These are phyloP conservation scores for rapeseed (Brassica napus) DNA, from an alignment of 345 rosid genomes.

Conservation along the genomic window DNA sequence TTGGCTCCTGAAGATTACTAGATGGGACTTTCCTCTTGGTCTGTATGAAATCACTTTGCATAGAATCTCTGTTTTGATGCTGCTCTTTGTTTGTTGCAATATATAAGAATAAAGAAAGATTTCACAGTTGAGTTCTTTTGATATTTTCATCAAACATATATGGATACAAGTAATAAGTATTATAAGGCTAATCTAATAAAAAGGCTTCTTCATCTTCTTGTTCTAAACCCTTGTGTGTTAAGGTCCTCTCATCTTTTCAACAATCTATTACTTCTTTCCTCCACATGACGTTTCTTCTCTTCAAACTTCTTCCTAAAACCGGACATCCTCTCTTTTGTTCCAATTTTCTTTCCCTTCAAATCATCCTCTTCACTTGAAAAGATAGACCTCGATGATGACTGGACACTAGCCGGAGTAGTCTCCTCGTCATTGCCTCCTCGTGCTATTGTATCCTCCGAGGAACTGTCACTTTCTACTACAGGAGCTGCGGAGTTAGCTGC, in stretches of 20 bases:
- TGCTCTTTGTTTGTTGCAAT: constrained; percentile 17
- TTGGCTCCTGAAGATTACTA: constrained; percentile 81
- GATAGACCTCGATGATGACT: constrained; percentile 16
- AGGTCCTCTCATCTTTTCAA: constrained; percentile 82
- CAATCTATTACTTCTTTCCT: constrained; percentile 72
- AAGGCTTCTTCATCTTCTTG: neutral
- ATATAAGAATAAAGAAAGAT: constrained; percentile 34
- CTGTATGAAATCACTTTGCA: constrained; percentile 15
- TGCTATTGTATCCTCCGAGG: constrained; percentile 44
- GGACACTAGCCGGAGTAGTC: neutral
- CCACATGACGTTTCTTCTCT: constrained; percentile 82
- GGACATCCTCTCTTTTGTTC: constrained; percentile 73
- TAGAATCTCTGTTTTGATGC: constrained; percentile 14
- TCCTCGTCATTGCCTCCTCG: neutral
- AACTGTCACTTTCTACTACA: constrained; percentile 34
- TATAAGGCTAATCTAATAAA: constrained; percentile 2
- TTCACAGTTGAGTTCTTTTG: neutral
- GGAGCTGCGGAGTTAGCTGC: constrained; percentile 33
- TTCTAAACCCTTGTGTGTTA: neutral
- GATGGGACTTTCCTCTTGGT: neutral
- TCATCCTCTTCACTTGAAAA: constrained; percentile 52
- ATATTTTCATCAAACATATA: constrained; percentile 7
- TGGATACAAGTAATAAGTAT: constrained; percentile 3
- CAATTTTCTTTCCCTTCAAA: constrained; percentile 55
- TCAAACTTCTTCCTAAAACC: constrained; percentile 82